Conservation (phyloP, 1,284 basidiomycete species). For the Pseudozyma thailandica region DNA sequence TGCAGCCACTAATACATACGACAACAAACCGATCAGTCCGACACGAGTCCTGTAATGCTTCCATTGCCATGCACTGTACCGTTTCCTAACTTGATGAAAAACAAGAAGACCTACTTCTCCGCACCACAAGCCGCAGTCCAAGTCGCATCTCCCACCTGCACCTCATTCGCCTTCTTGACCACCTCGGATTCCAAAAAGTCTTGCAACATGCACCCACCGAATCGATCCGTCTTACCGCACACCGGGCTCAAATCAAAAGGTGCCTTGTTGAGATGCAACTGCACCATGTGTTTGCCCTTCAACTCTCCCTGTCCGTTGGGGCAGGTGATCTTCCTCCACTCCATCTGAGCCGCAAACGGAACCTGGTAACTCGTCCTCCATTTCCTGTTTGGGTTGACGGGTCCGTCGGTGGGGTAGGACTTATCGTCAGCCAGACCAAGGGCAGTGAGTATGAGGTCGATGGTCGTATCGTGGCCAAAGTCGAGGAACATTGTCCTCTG, state of each 20-base stretch:
- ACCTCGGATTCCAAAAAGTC: constrained; percentile 11
- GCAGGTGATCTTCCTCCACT: constrained; percentile 71
- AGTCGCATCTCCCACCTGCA: constrained; percentile 20
- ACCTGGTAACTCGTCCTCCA: constrained; percentile 70
- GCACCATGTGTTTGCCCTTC: constrained; percentile 69
- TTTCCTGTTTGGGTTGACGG: constrained; percentile 65
- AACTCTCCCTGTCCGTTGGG: constrained; percentile 64
- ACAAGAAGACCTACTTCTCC: background rate
- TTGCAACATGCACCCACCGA: constrained; percentile 18
- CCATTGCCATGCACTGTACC: too few relatives aligned
- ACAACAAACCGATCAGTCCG: too few relatives aligned
- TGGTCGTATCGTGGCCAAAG: constrained; percentile 72
- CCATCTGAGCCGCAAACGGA: constrained; percentile 71
- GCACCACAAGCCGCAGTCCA: constrained; percentile 37
- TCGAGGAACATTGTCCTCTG: constrained; percentile 65
- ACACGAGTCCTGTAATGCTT: too few relatives aligned
- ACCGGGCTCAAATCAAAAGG: constrained; percentile 58
- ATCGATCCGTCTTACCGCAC: constrained; percentile 25
- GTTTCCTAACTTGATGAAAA: too few relatives aligned
- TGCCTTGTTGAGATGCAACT: constrained; percentile 71
- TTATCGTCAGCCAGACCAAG: constrained; percentile 69
- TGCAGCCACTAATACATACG: too few relatives aligned
- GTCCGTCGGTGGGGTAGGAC: constrained; percentile 62
- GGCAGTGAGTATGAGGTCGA: constrained; percentile 71
- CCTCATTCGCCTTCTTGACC: constrained; percentile 23